A percentile compares a stretch with the other conserved stretches of the same genome.
Evolutionary conservation across 768 basidiomycete genomes (phyloP).

Genomic region (Floccularia luteovirens): DNA sequence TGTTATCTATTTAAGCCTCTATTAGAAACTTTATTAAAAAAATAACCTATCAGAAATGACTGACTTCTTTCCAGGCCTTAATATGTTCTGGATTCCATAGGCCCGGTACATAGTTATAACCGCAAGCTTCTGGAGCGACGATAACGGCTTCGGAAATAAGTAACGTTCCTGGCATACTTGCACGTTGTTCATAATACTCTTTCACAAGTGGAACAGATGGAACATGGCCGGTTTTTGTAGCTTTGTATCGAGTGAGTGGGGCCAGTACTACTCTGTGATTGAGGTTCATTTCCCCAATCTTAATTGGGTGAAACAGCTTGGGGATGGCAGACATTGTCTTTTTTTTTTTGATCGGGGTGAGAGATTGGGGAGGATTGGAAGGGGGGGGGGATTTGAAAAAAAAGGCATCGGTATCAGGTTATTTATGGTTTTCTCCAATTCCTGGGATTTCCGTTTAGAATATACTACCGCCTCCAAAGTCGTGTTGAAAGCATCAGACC

Average conservation of each 20-base stretch:
- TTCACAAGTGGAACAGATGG: constrained; percentile 7
- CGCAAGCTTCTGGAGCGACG: constrained; percentile 27
- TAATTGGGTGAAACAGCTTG: background rate
- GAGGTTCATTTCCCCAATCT: background rate
- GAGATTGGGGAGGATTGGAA: background rate
- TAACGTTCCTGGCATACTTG: constrained; percentile 22
- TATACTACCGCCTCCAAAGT: too few relatives aligned
- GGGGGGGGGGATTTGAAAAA: too few relatives aligned
- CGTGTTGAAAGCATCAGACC: too few relatives aligned
- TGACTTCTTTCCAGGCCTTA: constrained; percentile 31
- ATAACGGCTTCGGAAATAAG: constrained; percentile 27
- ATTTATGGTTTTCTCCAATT: too few relatives aligned
- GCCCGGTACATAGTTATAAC: constrained; percentile 23
- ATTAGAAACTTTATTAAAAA: constrained; percentile 14
- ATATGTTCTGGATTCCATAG: constrained; percentile 33
- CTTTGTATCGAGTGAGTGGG: background rate
- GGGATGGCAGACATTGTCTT: background rate
- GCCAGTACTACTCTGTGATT: constrained; percentile 1
- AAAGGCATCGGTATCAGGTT: too few relatives aligned
- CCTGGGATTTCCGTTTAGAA: too few relatives aligned
- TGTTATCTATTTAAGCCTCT: constrained; percentile 28
- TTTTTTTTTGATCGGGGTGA: background rate
- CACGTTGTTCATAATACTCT: constrained; percentile 28
- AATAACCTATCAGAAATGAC: constrained; percentile 10
- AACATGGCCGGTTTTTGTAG: background rate